A percentile compares a stretch with the other conserved stretches of the same genome.
These are phyloP conservation scores for Saccharum spontaneum DNA, from an alignment of 176 grass and related monocot genomes.

Conservation along the genomic window DNA sequence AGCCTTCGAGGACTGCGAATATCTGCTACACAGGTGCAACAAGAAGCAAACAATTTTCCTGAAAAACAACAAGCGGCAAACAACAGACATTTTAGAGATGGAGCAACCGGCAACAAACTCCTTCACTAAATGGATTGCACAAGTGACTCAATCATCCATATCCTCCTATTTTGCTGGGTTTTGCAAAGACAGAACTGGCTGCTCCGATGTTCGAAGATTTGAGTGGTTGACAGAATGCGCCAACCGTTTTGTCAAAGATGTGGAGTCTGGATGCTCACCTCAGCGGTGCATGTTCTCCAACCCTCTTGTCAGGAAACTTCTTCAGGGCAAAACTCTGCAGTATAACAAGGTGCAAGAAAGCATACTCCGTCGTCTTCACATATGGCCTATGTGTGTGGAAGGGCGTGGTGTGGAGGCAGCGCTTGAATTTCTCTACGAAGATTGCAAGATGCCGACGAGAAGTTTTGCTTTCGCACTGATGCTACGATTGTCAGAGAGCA, in stretches of 20 bases:
- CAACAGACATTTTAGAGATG: not conserved
- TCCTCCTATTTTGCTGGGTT: not conserved
- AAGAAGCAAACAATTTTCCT: not conserved
- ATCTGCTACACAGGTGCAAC: not conserved
- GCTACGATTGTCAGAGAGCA: slow-evolving; percentile 19
- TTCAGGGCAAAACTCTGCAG: not conserved
- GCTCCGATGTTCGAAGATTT: not conserved
- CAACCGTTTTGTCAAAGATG: too few species aligned
- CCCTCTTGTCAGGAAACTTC: slow-evolving; percentile 16
- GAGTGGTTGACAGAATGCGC: not conserved
- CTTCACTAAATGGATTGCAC: not conserved
- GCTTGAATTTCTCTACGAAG: not conserved
- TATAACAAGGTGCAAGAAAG: not conserved
- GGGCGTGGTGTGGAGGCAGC: not conserved
- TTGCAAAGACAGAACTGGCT: not conserved
- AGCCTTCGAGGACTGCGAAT: not conserved
- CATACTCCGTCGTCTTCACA: not conserved
- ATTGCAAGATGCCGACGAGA: not conserved
- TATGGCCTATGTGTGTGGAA: not conserved
- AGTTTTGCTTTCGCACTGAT: not conserved
- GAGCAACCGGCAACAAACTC: not conserved
- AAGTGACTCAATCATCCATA: not conserved
- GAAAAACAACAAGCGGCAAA: not conserved
- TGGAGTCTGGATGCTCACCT: not conserved
- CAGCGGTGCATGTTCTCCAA: not conserved